These are phyloP conservation scores for Hirsutella thompsonii DNA, from an alignment of 2,329 filamentous ascomycete genomes.

Conservation along the genomic window DNA sequence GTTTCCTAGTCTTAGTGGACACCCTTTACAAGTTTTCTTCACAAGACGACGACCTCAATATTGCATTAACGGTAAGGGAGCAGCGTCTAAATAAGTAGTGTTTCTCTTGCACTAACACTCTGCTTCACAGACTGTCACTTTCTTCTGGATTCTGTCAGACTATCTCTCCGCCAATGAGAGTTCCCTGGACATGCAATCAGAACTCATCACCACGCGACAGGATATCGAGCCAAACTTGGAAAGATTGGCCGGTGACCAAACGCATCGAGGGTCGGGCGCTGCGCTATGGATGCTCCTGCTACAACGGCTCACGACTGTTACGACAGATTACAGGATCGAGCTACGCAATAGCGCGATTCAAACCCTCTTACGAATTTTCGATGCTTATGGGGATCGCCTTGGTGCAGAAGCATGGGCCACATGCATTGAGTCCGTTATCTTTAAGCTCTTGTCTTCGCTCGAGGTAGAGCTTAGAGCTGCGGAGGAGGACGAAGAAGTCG, in stretches of 20 bases:
- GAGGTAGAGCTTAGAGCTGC: conserved; percentile 37
- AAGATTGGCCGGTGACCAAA: conserved; percentile 44
- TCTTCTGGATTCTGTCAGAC: conserved; percentile 92
- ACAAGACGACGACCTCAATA: conserved; percentile 86
- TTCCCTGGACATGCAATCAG: conserved; percentile 45
- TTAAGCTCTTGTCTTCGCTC: conserved; percentile 63
- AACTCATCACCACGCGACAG: conserved; percentile 34
- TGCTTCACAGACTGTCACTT: conserved; percentile 65
- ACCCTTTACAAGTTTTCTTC: conserved; percentile 81
- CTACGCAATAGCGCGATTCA: conserved; percentile 81
- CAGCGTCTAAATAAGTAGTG: not conserved
- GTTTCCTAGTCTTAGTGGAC: conserved; percentile 67
- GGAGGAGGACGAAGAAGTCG: conserved; percentile 17
- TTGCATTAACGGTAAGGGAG: conserved; percentile 66
- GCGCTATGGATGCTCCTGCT: conserved; percentile 71
- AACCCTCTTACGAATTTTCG: conserved; percentile 80
- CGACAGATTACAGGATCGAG: conserved; percentile 59
- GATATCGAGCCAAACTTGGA: conserved; percentile 38
- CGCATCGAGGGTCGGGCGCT: conserved; percentile 49
- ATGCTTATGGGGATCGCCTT: conserved; percentile 75
- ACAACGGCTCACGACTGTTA: conserved; percentile 56
- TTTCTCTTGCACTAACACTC: not conserved
- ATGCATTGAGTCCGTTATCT: conserved; percentile 69
- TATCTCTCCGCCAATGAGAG: conserved; percentile 55
- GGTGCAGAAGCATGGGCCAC: conserved; percentile 70